Conservation (phyloP, 164 flowering plant genomes). For the Dillenia turbinata region DNA sequence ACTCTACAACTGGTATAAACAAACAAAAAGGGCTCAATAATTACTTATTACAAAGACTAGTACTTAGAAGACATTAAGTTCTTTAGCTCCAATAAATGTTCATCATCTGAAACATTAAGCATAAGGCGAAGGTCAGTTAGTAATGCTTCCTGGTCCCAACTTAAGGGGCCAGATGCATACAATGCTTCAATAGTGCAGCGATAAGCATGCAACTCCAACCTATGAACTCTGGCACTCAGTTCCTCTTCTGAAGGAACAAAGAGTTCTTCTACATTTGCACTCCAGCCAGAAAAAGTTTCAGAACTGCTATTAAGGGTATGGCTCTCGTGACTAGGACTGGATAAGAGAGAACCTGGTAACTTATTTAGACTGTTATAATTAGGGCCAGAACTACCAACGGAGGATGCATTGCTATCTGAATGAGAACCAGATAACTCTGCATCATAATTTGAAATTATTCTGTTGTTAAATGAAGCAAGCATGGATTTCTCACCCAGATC, state of each 20-base stretch:
- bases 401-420: constrained; percentile 44
- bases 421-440: constrained; percentile 19
- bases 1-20: not conserved
- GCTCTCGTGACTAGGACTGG: constrained; percentile 27
- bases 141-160: constrained; percentile 87
- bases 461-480: constrained; percentile 42
- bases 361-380: constrained; percentile 23
- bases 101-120: constrained; percentile 87
- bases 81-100: constrained; percentile 80
- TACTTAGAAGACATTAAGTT: constrained; percentile 54
- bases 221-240: constrained; percentile 53
- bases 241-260: constrained; percentile 36
- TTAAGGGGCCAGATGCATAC: constrained; percentile 86
- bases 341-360: constrained; percentile 15
- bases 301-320: constrained; percentile 52
- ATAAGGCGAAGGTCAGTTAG: constrained; percentile 80
- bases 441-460: constrained; percentile 24
- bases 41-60: constrained; percentile 29
- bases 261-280: constrained; percentile 25
- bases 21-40: constrained; percentile 2
- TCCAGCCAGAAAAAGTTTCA: constrained; percentile 47
- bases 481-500: constrained; percentile 42
- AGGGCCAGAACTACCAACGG: constrained; percentile 85
- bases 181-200: constrained; percentile 78
- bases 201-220: constrained; percentile 84